Evolutionary conservation across 164 flowering plant species (phyloP), one percentile per base, ranked within the genome.

Genomic region (Sedum album): DNA sequence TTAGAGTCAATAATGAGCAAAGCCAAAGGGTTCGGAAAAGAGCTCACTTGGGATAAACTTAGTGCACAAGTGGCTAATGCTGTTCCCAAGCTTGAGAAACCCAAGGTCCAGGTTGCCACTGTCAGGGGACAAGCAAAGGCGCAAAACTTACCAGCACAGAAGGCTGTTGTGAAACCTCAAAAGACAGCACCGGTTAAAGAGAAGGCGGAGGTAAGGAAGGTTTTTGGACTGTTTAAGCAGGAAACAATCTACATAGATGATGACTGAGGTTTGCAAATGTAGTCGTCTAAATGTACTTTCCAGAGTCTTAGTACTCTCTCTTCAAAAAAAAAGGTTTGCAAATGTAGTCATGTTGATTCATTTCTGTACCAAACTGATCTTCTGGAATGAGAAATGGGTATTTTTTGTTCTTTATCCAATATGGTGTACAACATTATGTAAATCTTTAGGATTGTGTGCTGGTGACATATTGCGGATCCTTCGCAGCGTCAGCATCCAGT

Each of bases 211-310:
- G 63, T 66, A 75, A 85, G 88, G 81, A 91, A 88, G 63, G 77
- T 90, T 23, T 90, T 94, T 73, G 97, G 97, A 10, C 71, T 94
- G 68, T 94, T 94, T 65, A 73, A 83, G 81, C 99, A 94, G 81
- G 99, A 94, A 73, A 91, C 96, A 33, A 83, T 94, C 44, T 94
- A 91, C 69, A 72, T 91, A 0, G 97, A 94, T 57, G 98, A 93
- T 41, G 96, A 88, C 66, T 89, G 76, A 80, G 71, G 46, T 10
- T 41, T 1, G 61, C 21, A 44, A 5, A 20, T 64, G 69, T 48
- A 61, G 63, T 23, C 3, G 28, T 69, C n/a, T n/a, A n/a, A n/a
- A n/a, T n/a, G n/a, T n/a, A n/a, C n/a, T n/a, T n/a, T n/a, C n/a
- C n/a, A n/a, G n/a, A n/a, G n/a, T n/a, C n/a, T n/a, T n/a, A n/a